Evolutionary conservation across 169 alveolate species (phyloP), one percentile per base, ranked within the genome.

Genomic region (Eimeria sp.): DNA sequence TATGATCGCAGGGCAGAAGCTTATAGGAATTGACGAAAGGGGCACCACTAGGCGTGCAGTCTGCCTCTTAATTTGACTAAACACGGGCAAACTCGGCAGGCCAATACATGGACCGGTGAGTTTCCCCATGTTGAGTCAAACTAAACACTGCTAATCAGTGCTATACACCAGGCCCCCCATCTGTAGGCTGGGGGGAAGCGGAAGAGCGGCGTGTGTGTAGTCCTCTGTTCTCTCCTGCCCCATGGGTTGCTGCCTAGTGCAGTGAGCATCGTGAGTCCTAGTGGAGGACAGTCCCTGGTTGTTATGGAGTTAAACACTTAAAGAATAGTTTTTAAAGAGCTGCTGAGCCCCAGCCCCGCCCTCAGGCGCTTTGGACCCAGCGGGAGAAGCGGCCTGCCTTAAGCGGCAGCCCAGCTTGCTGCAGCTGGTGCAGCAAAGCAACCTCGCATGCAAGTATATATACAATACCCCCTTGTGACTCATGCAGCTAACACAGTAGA

Each of bases 1-100:
- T 98, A 98, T 99, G 99, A 99, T 98, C 99, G 99, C 99, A 98
- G 98, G 99, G 98, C 99, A 98, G 99, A 98, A 98, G 98, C 99
- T 98, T 98, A 98, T 97, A 98, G 99, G 99, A 98, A 98, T 97
- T 97, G 99, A 97, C 99, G 99, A 99, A 99, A 98, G 97, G 98
- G 99, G 99, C 99, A 98, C 99, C 99, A 97, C 99, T 98, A 98
- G 98, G 99, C 95, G 99, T 97, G 99, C 98, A 98, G 98, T 98
- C 98, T 98, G 99, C 98, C 99, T 98, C 99, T 98, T 98, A 98
- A 98, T 98, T 98, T 97, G 99, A 98, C 99, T 97, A 98, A 85
- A 98, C 98, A 98, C 99, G 99, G 98, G 98, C 91, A 97, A 97
- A 95, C 98, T 98, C 97, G 97, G 99, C 98, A 98, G 98, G 98